Evolutionary conservation across 768 basidiomycete species (phyloP), one percentile per base, ranked within the genome.

Genomic region (Cubamyces lactineus): DNA sequence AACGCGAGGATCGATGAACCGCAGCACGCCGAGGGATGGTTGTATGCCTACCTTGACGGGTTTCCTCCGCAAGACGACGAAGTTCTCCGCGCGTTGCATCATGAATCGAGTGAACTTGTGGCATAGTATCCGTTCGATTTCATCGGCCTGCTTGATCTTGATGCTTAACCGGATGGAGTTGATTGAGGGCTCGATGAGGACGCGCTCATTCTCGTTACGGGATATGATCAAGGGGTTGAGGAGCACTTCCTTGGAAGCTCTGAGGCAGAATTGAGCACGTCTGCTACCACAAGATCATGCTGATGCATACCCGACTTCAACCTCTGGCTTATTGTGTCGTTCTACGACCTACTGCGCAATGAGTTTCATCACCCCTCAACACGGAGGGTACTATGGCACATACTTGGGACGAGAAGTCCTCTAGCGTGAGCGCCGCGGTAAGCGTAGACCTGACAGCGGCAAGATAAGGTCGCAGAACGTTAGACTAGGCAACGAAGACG

Each of bases 71-170:
- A 99, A 83, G 69, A 99, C 93, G 62, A 99, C 85, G 75, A 99
- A 99, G 75, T 88, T 94, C 79, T 99, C 97, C 24, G 97, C 97
- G 61, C 97, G 82, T 79, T 96, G 94, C 89, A 95, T 98, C 94
- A 98, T 91, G 80, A 99, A 99, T 55, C 97, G 84, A 21, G 95
- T 97, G 76, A 99, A 98, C 75, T 98, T 95, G 79, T 98, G 93
- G 73, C 96, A 97, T 41, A 99, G 80, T 69, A 98, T 97, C 53
- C 91, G 86, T 73, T 99, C 97, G 64, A 98, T 96, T 79, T 99
- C 97, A 76, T 99, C 97, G 38, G 97, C 95, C 74, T 99, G 97
- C 75, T 99, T 99, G 74, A 99, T 98, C 80, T 89, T 94, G 78
- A 99, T 98, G 76, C 91, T 94, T 61, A 99, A 82, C 43, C 97